Evolutionary conservation across 1,139 yeast genomes (phyloP), one percentile per base, ranked within the genome.

Genomic region (Geotrichum restrictum): DNA sequence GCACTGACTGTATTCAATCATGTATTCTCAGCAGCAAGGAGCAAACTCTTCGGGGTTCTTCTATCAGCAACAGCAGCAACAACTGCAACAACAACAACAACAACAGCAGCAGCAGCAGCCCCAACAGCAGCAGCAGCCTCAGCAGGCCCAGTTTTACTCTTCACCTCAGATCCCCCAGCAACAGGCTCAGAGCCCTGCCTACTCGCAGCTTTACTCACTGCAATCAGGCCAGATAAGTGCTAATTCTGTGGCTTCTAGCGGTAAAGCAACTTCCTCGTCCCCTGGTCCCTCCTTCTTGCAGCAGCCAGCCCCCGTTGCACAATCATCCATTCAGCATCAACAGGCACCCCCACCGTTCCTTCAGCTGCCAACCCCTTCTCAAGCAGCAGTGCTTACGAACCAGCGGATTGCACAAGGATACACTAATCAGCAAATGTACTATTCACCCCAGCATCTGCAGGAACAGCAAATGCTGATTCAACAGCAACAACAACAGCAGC

Each of bases 291-390:
- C 48, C 10, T 39, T 21, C 29, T 16, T 39, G 4, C 48, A 45
- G 33, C 48, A 45, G 22, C 49, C 43, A 13, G 31, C 49, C 27
- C 44, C 44, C 18, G 49, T 38, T 16, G 49, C 49, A 18, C 49
- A 45, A 13, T 45, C 45, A 13, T 41, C 45, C 22, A 11, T 41
- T 29, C 42, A 39, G 29, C 45, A 41, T 13, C 43, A 39, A 13
- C 34, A 52, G 38, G 43, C 43, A 18, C 41, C 53, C 18, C 60
- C 58, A n/a, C 62, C 64, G 5, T 59, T 57, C 43, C 55, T 62
- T 31, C 66, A 62, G 49, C 47, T 62, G 53, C 66, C 66, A 7
- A 54, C 63, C 19, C 64, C 65, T 13, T 57, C 62, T 34, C 65
- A 62, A 49, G 58, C 63, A 13, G 60, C 63, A 16, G 56, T 60